These are phyloP conservation scores for Termitomyces bulborhizus DNA, from an alignment of 768 basidiomycete species.

Conservation along the genomic window DNA sequence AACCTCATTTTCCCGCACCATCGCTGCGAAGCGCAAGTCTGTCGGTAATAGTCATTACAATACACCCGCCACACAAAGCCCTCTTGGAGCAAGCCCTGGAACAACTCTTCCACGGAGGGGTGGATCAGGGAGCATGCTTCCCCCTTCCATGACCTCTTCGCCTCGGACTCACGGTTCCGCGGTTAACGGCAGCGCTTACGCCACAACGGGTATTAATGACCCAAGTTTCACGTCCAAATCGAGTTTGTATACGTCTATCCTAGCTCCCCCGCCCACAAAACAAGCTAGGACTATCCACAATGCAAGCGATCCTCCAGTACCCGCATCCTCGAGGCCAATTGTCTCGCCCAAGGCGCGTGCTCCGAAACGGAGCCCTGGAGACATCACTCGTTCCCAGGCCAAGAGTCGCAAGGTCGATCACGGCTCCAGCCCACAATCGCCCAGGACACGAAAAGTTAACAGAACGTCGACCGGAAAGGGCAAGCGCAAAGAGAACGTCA, in stretches of 20 bases:
- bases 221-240: conserved; percentile 26
- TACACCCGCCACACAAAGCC: conserved; percentile 46
- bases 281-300: conserved; percentile 79
- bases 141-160: conserved; percentile 34
- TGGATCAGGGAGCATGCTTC: conserved; percentile 40
- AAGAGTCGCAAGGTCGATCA: conserved; percentile 29
- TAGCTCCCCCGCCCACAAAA: conserved; percentile 71
- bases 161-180: conserved; percentile 40
- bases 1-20: conserved; percentile 41
- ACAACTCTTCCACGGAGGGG: conserved; percentile 25
- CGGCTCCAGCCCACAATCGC: conserved; percentile 26
- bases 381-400: conserved; percentile 38
- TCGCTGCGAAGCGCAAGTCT: conserved; percentile 55
- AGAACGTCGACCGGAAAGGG: conserved; percentile 34
- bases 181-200: conserved; percentile 21
- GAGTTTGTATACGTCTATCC: conserved; percentile 68
- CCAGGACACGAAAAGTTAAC: conserved; percentile 38
- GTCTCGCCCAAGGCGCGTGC: conserved; percentile 38
- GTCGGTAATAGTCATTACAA: conserved; percentile 37
- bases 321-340: conserved; percentile 42
- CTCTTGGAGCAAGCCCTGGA: conserved; percentile 23
- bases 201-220: conserved; percentile 26
- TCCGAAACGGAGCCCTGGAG: conserved; percentile 40
- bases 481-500: conserved; percentile 20
- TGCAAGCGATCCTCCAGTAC: conserved; percentile 59